These are phyloP conservation scores for Citrus maxima DNA, from an alignment of 345 rosid species.

Conservation along the genomic window DNA sequence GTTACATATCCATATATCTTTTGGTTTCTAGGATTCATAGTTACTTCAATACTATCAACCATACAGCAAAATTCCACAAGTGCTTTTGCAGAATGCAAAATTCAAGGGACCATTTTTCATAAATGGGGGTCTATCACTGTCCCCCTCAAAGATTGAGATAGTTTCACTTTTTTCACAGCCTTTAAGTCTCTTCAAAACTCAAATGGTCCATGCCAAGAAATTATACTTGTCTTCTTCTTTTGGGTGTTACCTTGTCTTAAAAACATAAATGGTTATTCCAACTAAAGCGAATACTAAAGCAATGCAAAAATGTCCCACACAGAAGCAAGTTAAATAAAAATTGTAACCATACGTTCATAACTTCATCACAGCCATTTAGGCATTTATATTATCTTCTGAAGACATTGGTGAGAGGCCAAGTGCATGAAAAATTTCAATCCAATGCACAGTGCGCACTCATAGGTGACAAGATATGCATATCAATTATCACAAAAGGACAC, in stretches of 20 bases:
- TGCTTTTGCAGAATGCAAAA: conserved; percentile 4
- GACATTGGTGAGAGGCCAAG: conserved; percentile 15
- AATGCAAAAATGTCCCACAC: not conserved
- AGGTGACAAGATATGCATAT: not conserved
- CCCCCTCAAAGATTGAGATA: conserved; percentile 24
- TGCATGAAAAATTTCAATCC: not conserved
- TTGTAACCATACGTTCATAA: not conserved
- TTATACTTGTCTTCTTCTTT: not conserved
- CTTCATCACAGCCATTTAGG: not conserved
- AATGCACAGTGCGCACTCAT: not conserved
- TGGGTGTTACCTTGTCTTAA: not conserved
- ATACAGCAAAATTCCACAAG: not conserved
- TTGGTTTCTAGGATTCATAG: conserved; percentile 12
- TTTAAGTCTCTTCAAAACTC: conserved; percentile 4
- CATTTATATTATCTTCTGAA: conserved; percentile 13
- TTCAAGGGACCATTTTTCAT: conserved; percentile 27
- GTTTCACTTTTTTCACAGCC: conserved; percentile 26
- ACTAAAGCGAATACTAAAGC: not conserved
- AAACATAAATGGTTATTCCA: not conserved
- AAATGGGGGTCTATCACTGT: conserved; percentile 35
- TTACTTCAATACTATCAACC: not conserved
- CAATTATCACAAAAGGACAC: conserved; percentile 15
- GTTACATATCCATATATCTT: conserved; percentile 6
- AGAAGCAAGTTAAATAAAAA: not conserved
- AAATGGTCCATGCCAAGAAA: conserved; percentile 3